Evolutionary conservation across 495 filamentous ascomycete genomes (phyloP), one percentile per base, ranked within the genome.

Genomic region (Podospora sp.): DNA sequence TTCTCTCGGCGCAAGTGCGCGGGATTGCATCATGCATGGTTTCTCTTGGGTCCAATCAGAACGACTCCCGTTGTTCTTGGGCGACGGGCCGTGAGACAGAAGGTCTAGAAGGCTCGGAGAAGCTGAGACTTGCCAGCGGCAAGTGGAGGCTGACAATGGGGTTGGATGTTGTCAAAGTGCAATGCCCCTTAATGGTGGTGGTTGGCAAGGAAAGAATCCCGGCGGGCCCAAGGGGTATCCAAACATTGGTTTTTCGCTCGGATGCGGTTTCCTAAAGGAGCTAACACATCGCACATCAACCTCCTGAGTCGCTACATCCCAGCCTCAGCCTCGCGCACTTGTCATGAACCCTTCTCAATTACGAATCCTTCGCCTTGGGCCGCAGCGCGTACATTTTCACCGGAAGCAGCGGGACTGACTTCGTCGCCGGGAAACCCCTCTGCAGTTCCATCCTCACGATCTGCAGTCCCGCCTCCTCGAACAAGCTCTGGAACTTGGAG

Each of bases 361-460:
- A 55, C 20, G n/a, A 18, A n/a, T 22, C 25, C 27, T 21, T 21
- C 14, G 27, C 27, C 46, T 63, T 53, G 0, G 79, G 79, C 66
- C 74, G 80, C 63, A 94, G 73, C 0, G 89, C 91, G 76, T 91
- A 94, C 71, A 87, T 90, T 63, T 87, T 83, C 21, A 94, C 90
- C 20, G 90, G 89, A 63, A 87, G 85, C 9, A 93, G 75, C 57
- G 81, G 80, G 6, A 57, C 55, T 0, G 63, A 36, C 3, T 11
- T 20, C 20, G 9, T 59, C 59, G 82, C 81, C 0, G 89, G 88
- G 60, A 93, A 88, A 0, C 91, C 93, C 51, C 83, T 87, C 78
- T 97, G 93, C 60, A 93, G 63, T 74, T 97, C 92, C 14, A 86
- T 87, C 73, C 81, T 86, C 60, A 92, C 77, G 29, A 96, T 71